Evolutionary conservation across 2,329 filamentous ascomycete species (phyloP).

Genomic region (Hypoxylon sp.): DNA sequence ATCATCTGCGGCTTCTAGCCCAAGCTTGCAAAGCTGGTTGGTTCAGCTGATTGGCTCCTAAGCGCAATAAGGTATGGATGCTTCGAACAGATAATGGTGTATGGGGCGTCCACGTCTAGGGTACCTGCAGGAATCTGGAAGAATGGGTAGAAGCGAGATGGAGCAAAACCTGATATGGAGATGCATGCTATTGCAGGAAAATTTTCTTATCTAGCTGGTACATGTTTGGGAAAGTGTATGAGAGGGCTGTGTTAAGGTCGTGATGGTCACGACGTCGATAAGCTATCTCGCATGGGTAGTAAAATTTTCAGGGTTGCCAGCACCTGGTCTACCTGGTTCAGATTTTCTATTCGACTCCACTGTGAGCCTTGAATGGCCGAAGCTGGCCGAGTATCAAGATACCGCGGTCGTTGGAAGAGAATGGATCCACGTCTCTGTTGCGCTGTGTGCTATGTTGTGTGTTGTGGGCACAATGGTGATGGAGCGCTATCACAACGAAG

Average conservation of each 20-base stretch:
- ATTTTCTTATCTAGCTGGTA: conserved; percentile 39
- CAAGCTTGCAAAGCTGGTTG: conserved; percentile 34
- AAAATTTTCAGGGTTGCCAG: conserved; percentile 43
- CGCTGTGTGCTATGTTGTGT: conserved; percentile 7
- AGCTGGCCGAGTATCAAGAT: conserved; percentile 42
- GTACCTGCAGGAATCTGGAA: conserved; percentile 51
- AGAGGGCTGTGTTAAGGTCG: conserved; percentile 30
- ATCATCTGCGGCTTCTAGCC: conserved; percentile 42
- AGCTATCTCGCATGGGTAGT: conserved; percentile 40
- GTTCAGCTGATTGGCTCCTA: conserved; percentile 40
- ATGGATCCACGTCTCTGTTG: background rate
- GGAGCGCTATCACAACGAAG: conserved; percentile 14
- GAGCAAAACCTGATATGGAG: conserved; percentile 31
- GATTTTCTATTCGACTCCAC: conserved; percentile 31
- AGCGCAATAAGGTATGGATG: conserved; percentile 43
- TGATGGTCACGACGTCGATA: conserved; percentile 36
- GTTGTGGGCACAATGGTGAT: background rate
- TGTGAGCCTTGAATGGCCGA: conserved; percentile 45
- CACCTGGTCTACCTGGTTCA: conserved; percentile 33
- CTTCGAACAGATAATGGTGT: conserved; percentile 39
- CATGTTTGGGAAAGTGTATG: conserved; percentile 20
- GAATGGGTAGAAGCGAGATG: conserved; percentile 37
- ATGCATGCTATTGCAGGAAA: conserved; percentile 44
- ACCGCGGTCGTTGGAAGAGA: conserved; percentile 19
- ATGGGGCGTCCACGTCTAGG: conserved; percentile 43